These are phyloP conservation scores for Protomyces lactucae-debilis DNA, from an alignment of 1,139 yeast genomes.

Conservation along the genomic window DNA sequence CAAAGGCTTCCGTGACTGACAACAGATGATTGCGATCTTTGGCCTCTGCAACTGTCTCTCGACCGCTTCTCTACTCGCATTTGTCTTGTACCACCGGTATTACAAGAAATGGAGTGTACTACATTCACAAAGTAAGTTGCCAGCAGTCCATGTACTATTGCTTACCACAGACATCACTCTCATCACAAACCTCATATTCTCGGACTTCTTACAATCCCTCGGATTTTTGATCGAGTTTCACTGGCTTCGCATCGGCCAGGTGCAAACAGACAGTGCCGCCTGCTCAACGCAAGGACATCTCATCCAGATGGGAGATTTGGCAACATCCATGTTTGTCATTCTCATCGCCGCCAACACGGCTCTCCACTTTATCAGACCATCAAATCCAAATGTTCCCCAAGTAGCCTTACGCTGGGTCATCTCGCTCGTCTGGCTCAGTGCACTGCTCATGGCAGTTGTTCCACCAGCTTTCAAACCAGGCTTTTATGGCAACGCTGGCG, in stretches of 20 bases:
- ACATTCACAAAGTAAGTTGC: not conserved
- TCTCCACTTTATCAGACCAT: not conserved
- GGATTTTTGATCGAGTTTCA: not conserved
- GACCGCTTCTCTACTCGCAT: not conserved
- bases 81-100: conserved; percentile 1
- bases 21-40: not conserved
- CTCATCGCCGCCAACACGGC: not conserved
- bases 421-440: not conserved
- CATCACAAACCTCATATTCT: not conserved
- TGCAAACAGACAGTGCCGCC: not conserved
- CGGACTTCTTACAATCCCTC: not conserved
- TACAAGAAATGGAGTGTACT: not conserved
- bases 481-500: conserved; percentile 1
- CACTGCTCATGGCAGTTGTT: not conserved
- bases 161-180: not conserved
- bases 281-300: conserved; percentile 2
- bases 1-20: not conserved
- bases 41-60: not conserved
- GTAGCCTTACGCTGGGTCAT: not conserved
- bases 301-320: conserved; percentile 3
- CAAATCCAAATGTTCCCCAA: not conserved
- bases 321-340: conserved; percentile 5
- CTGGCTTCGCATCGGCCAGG: not conserved
- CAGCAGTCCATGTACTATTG: not conserved
- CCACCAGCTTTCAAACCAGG: not conserved